Evolutionary conservation across 139 green algal species (phyloP).

Genomic region (Chlorella sorokiniana): DNA sequence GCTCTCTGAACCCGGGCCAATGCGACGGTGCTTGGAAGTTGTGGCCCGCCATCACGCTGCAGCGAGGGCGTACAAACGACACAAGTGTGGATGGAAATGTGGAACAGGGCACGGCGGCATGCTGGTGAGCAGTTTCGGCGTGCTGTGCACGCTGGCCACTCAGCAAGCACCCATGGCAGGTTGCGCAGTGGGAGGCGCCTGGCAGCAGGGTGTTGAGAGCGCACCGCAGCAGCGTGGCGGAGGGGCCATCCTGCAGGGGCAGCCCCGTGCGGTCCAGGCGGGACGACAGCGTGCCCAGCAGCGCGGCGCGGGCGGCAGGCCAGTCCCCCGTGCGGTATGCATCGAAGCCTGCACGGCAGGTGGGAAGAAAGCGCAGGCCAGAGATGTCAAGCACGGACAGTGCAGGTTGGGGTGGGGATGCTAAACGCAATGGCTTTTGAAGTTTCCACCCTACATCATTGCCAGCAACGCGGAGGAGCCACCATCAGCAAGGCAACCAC

Average conservation of each 20-base stretch:
- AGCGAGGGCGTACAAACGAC: background rate
- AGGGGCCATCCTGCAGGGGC: constrained; percentile 67
- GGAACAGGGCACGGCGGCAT: background rate
- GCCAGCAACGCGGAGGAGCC: too few relatives aligned
- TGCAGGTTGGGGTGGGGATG: too few relatives aligned
- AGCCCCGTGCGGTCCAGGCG: constrained; percentile 31
- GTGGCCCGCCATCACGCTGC: constrained; percentile 68
- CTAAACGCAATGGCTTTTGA: too few relatives aligned
- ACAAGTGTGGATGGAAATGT: background rate
- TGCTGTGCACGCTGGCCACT: too few relatives aligned
- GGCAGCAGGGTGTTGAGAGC: too few relatives aligned
- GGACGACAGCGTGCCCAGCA: constrained; percentile 58
- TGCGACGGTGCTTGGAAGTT: constrained; percentile 61
- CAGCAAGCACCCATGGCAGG: too few relatives aligned
- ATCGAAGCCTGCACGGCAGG: constrained; percentile 27
- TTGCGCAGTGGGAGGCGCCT: too few relatives aligned
- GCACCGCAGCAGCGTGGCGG: constrained; percentile 66
- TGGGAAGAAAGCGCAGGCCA: background rate
- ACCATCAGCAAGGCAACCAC: background rate
- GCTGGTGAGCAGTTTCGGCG: constrained; percentile 35
- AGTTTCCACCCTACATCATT: too few relatives aligned
- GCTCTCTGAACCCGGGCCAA: constrained; percentile 86
- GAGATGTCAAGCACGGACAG: too few relatives aligned
- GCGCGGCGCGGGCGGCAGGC: constrained; percentile 46
- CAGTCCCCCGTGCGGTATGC: constrained; percentile 80